Percentiles rank a stretch among this genome's conserved stretches.
phyloP scores from a whole-genome alignment of 2,329 filamentous ascomycete genomes.

The Cytospora mali region DNA sequence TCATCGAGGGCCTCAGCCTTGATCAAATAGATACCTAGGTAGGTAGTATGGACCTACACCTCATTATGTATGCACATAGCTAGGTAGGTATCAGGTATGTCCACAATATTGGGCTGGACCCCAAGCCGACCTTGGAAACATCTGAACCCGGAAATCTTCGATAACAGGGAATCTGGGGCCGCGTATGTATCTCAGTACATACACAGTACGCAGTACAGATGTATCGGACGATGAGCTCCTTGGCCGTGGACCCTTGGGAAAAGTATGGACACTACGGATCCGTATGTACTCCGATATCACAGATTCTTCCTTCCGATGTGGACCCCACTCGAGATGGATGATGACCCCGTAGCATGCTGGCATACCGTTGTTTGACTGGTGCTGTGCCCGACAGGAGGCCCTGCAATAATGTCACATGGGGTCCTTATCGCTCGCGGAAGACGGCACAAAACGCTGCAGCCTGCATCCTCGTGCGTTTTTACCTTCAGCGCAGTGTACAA shows the following conservation, averaged over 20 bases:
- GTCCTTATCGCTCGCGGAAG: constrained; percentile 1
- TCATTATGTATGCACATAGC: too few species aligned
- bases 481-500: background rate
- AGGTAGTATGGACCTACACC: too few species aligned
- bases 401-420: background rate
- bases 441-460: background rate
- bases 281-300: background rate
- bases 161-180: background rate
- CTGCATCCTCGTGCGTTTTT: background rate
- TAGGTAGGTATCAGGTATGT: too few species aligned
- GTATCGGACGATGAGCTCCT: background rate
- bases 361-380: background rate
- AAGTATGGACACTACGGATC: background rate
- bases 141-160: background rate
- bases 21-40: background rate
- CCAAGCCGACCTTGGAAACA: too few species aligned
- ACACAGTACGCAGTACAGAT: background rate
- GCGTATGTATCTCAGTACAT: too few species aligned
- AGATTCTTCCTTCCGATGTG: background rate
- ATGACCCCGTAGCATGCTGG: background rate
- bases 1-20: background rate
- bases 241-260: background rate
- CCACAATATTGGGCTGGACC: too few species aligned
- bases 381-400: background rate
- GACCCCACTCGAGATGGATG: background rate